Conservation (phyloP, 352 stramenopile genomes). For the Thalassiosira hispida region DNA sequence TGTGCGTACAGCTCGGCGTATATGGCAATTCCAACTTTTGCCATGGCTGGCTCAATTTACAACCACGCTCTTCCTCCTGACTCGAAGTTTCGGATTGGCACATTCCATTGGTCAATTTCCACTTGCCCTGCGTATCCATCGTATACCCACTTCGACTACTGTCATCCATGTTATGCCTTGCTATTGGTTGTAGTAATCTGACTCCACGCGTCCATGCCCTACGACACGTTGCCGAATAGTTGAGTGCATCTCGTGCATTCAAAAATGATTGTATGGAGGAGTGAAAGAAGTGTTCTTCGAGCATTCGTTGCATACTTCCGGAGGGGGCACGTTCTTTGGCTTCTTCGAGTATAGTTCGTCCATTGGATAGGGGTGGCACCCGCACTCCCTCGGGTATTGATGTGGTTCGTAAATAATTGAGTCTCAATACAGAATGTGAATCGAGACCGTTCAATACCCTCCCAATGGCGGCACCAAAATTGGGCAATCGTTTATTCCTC, state of each 20-base stretch:
- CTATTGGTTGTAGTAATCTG: slow-evolving; percentile 25
- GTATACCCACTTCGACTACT: neutral
- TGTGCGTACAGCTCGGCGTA: slow-evolving; percentile 47
- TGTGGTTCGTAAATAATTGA: slow-evolving; percentile 33
- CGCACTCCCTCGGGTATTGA: slow-evolving; percentile 33
- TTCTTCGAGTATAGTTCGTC: slow-evolving; percentile 47
- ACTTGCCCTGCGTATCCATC: slow-evolving; percentile 21
- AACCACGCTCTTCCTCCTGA: neutral
- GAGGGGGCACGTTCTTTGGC: slow-evolving; percentile 34
- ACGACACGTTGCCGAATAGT: slow-evolving; percentile 45
- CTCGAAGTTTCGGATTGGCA: slow-evolving; percentile 6
- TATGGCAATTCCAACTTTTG: slow-evolving; percentile 48
- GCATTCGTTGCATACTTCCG: slow-evolving; percentile 25
- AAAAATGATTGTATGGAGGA: slow-evolving; percentile 34
- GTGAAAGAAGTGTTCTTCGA: slow-evolving; percentile 50
- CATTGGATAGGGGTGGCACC: slow-evolving; percentile 30
- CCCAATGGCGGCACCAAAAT: slow-evolving; percentile 38
- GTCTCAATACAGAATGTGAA: slow-evolving; percentile 10
- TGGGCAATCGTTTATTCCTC: slow-evolving; percentile 6
- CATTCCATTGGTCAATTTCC: slow-evolving; percentile 25
- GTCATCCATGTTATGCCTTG: neutral
- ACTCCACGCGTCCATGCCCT: slow-evolving; percentile 35
- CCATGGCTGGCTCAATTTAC: slow-evolving; percentile 37
- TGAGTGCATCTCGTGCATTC: slow-evolving; percentile 34
- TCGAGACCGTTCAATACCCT: slow-evolving; percentile 43